Conservation (phyloP, 495 filamentous ascomycete species). For the Rusavskia elegans region DNA sequence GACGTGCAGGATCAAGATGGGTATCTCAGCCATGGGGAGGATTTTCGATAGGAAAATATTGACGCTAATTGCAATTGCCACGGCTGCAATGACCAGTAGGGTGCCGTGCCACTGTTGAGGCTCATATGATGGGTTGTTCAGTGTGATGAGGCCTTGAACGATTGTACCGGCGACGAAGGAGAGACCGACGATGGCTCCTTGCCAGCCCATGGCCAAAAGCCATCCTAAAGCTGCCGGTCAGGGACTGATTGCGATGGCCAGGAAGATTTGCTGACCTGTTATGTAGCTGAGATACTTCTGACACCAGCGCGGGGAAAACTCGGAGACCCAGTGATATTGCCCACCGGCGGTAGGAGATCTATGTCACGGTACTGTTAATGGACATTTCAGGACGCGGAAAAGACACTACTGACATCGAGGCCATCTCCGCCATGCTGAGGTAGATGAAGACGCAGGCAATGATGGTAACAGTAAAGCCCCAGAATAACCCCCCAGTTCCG, state of each 20-base stretch:
- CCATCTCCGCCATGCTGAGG: conserved; percentile 38
- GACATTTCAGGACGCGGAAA: neutral
- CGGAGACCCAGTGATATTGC: conserved; percentile 44
- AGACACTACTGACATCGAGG: conserved; percentile 29
- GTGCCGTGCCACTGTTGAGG: conserved; percentile 44
- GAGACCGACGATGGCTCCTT: conserved; percentile 35
- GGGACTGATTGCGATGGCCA: neutral
- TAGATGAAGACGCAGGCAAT: conserved; percentile 32
- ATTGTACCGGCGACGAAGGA: conserved; percentile 39
- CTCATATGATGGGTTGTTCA: conserved; percentile 31
- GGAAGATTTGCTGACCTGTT: conserved; percentile 22
- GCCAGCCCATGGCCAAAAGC: conserved; percentile 45
- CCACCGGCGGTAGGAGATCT: conserved; percentile 34
- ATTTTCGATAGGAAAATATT: conserved; percentile 37
- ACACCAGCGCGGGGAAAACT: conserved; percentile 34
- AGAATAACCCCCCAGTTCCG: conserved; percentile 40
- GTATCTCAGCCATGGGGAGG: conserved; percentile 39
- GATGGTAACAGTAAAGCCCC: conserved; percentile 34
- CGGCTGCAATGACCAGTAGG: conserved; percentile 37
- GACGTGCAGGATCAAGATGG: conserved; percentile 45
- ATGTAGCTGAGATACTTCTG: conserved; percentile 46
- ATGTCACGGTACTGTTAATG: neutral
- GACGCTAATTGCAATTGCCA: conserved; percentile 33
- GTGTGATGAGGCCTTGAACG: conserved; percentile 41
- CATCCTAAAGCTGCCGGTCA: conserved; percentile 23